phyloP scores from a whole-genome alignment of 805 yeast species.

The Candida chilensis region DNA sequence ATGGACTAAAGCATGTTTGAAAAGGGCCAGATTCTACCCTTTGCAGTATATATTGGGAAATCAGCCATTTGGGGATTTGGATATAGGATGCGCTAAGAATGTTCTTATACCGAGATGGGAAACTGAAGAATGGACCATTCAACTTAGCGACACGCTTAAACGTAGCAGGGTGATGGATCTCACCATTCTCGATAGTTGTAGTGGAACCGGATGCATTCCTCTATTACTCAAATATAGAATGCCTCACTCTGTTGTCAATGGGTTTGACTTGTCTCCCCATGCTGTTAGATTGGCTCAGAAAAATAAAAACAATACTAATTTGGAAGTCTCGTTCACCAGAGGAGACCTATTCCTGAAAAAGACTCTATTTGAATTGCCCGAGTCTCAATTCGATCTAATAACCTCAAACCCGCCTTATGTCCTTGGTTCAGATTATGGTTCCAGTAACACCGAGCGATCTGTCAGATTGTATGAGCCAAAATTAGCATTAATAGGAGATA shows the following conservation, averaged over 20 bases:
- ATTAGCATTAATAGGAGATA: conserved; percentile 70
- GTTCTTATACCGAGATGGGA: conserved; percentile 93
- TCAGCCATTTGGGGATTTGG: conserved; percentile 78
- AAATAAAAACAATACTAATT: conserved; percentile 19
- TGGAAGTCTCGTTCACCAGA: conserved; percentile 4
- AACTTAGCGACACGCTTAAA: conserved; percentile 17
- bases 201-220: conserved; percentile 87
- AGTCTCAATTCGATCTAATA: conserved; percentile 35
- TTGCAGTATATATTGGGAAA: conserved; percentile 77
- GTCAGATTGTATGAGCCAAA: conserved; percentile 70
- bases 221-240: conserved; percentile 27
- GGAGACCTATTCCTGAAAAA: conserved; percentile 10
- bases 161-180: conserved; percentile 5
- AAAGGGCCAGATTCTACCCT: conserved; percentile 52
- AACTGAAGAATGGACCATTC: conserved; percentile 82
- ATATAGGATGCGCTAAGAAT: conserved; percentile 46
- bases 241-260: conserved; percentile 17
- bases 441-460: conserved; percentile 46
- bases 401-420: conserved; percentile 93
- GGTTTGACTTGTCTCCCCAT: conserved; percentile 44
- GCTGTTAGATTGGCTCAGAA: conserved; percentile 44
- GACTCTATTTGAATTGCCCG: neutral
- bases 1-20: conserved; percentile 44
- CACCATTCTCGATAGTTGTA: conserved; percentile 59
- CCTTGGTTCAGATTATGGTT: conserved; percentile 31